Base-by-base conservation (phyloP, 495 filamentous ascomycete species). In the Hypoxylon fragiforme region DNA sequence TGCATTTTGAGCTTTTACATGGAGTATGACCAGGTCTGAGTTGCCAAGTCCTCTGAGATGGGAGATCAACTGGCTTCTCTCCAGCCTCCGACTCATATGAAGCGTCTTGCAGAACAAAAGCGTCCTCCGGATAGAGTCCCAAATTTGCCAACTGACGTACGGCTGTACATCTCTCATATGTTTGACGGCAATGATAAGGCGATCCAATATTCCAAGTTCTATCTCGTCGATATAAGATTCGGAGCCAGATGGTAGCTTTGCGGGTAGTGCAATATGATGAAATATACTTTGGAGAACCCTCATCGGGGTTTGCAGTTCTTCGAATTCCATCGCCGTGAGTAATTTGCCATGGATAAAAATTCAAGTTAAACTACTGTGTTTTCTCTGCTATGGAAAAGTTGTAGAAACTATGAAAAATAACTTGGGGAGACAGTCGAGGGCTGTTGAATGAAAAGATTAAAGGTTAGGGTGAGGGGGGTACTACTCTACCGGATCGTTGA, bases 1-100 rank as follows among this genome's bases (percentile, higher is more conserved):
- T 3, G 81, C 78, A 70, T 84, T 85, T 60, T 84, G 81, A 30
- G 71, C 67, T 5, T 58, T 54, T 12, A 85, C 54, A 54, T 79
- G 66, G 7, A 83, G 40, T 9, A 80, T 70, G 20, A 84, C 45
- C 13, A 68, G 44, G 44, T 59, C 56, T n/a, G 63, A 50, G 7
- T 53, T 36, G 12, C 66, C 35, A 22, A 81, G 55, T 3, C 59
- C 37, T 2, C 44, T 31, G 12, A 81, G 62, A 15, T 62, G 65
- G 4, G 53, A 39, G 21, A 73, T n/a, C 3, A 81, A 36, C 1
- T 65, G 59, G 3, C 46, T 51, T 44, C 69, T 67, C 43, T 78
- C 69, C 22, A 80, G 38, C 42, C 64, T 51, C 13, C 70, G 63
- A 13, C 39, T 44, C 8, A 49, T 41, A 41, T 76, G 73, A 15